These are phyloP conservation scores for Stygiomarasmius scandens DNA, from an alignment of 1,284 basidiomycete genomes.

Conservation along the genomic window DNA sequence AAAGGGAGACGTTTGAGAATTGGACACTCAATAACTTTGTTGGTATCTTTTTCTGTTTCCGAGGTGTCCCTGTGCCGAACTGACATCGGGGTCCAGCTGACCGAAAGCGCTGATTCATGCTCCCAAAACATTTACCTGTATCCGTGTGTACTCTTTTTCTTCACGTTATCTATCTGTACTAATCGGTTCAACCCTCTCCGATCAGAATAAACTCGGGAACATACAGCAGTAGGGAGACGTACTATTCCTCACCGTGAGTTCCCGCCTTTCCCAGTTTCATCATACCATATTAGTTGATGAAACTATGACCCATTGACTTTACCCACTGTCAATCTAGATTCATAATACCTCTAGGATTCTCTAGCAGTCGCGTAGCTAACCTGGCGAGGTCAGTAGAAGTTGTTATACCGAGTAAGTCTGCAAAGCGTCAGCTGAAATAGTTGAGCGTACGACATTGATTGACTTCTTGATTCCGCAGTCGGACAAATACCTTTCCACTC, in stretches of 20 bases:
- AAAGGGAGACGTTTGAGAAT: not conserved
- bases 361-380: not conserved
- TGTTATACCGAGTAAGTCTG: conserved; percentile 1
- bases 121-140: not conserved
- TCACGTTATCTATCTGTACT: not conserved
- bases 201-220: not conserved
- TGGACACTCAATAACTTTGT: not conserved
- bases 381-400: not conserved
- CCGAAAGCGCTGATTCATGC: not conserved
- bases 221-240: not conserved
- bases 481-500: conserved; percentile 1
- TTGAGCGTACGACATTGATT: too few species aligned
- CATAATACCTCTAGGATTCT: not conserved
- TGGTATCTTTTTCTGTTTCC: not conserved
- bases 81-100: too few species aligned
- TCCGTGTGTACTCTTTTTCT: not conserved
- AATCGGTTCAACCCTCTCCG: not conserved
- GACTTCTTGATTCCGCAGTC: not conserved
- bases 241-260: conserved; percentile 1
- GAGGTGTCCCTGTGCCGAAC: not conserved
- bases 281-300: not conserved
- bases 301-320: too few species aligned
- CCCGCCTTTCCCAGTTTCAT: not conserved
- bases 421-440: too few species aligned
- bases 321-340: too few species aligned